These are phyloP conservation scores for Daphne laureola DNA, from an alignment of 441 rosid genomes.

Conservation along the genomic window DNA sequence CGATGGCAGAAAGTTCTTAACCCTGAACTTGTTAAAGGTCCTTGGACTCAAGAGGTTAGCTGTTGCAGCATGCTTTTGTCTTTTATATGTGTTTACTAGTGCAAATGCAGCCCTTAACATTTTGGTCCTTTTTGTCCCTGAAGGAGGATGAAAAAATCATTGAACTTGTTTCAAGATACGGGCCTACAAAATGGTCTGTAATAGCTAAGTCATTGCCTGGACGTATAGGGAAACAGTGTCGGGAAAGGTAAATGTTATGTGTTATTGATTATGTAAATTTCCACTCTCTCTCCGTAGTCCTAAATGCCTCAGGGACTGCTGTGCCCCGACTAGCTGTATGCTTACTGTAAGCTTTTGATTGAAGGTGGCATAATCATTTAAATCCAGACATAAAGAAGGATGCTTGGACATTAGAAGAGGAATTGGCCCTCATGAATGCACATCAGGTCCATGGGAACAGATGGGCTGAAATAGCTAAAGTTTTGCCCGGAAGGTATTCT, in stretches of 20 bases:
- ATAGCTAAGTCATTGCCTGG: constrained; percentile 90
- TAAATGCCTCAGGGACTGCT: constrained; percentile 7
- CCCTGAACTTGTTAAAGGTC: constrained; percentile 97
- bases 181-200: constrained; percentile 93
- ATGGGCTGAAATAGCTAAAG: constrained; percentile 99
- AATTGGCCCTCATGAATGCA: constrained; percentile 72
- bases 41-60: constrained; percentile 94
- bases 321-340: neutral
- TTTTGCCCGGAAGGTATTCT: constrained; percentile 88
- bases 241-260: constrained; percentile 61
- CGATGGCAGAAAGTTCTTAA: constrained; percentile 99
- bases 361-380: constrained; percentile 99
- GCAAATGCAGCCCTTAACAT: constrained; percentile 3
- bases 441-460: constrained; percentile 75
- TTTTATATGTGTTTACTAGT: constrained; percentile 15
- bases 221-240: constrained; percentile 98
- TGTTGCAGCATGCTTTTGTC: neutral
- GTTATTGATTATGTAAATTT: neutral
- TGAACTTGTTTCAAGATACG: constrained; percentile 65
- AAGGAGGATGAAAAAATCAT: constrained; percentile 92
- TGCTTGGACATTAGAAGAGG: constrained; percentile 96
- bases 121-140: constrained; percentile 12
- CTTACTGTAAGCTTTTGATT: constrained; percentile 6
- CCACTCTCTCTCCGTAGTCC: neutral
- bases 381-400: constrained; percentile 94